A percentile compares a stretch with the other conserved stretches of the same genome.
Conservation (phyloP, 257 asterid species). For the Ilex asprella region DNA sequence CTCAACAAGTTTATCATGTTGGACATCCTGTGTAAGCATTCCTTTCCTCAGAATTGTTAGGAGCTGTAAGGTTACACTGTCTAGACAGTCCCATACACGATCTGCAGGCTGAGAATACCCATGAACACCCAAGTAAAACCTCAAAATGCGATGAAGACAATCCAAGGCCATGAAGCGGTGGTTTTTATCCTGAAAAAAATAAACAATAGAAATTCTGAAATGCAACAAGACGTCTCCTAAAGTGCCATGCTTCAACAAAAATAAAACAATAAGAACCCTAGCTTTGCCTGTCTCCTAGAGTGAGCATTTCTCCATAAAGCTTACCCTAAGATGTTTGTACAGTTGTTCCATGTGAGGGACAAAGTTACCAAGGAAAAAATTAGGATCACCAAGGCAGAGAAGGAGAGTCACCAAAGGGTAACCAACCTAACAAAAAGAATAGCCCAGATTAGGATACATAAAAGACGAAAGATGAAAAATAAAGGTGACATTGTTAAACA, state of each 20-base stretch:
- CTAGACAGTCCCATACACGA: constrained; percentile 98
- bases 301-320: constrained; percentile 14
- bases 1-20: constrained; percentile 95
- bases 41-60: constrained; percentile 86
- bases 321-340: constrained; percentile 91
- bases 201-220: constrained; percentile 6
- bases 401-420: constrained; percentile 98
- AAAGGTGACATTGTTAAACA: too few species aligned
- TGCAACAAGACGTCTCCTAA: too few species aligned
- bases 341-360: constrained; percentile 97
- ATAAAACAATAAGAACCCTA: too few species aligned
- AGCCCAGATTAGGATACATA: too few species aligned
- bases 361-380: constrained; percentile 72
- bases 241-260: too few species aligned
- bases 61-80: constrained; percentile 96
- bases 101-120: constrained; percentile 85
- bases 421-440: constrained; percentile 61
- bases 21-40: constrained; percentile 95
- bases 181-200: constrained; percentile 76
- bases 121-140: constrained; percentile 93
- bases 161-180: constrained; percentile 98
- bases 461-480: too few species aligned
- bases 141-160: constrained; percentile 90
- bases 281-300: neutral
- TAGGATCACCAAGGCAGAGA: constrained; percentile 96